phyloP scores from a whole-genome alignment of 371 early-diverging fungal species.

The Aphelidium insulamus region DNA sequence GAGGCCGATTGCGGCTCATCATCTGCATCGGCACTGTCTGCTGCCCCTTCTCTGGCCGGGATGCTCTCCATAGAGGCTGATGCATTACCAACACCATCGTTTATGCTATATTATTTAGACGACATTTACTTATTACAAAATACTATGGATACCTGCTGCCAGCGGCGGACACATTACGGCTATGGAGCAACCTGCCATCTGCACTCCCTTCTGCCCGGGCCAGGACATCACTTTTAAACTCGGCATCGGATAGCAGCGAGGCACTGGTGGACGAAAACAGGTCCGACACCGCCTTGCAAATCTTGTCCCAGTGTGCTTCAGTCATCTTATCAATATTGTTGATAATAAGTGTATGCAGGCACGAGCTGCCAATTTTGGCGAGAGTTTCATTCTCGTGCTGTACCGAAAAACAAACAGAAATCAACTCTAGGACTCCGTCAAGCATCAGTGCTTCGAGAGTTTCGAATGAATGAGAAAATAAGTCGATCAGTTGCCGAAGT shows the following conservation, averaged over 20 bases:
- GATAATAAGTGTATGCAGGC: conserved; percentile 68
- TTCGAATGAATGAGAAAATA: conserved; percentile 53
- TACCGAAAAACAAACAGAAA: conserved; percentile 58
- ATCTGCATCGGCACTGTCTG: conserved; percentile 3
- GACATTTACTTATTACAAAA: no score
- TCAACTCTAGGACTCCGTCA: conserved; percentile 48
- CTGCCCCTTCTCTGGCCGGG: conserved; percentile 1
- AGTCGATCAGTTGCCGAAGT: conserved; percentile 56
- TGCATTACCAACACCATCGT: no score
- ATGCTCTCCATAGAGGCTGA: neutral
- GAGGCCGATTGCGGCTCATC: conserved; percentile 1
- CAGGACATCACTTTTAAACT: conserved; percentile 4
- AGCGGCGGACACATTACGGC: no score
- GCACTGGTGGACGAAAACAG: conserved; percentile 65
- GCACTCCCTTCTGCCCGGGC: neutral
- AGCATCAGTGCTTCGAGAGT: conserved; percentile 36
- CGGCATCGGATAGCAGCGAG: conserved; percentile 38
- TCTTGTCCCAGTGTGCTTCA: conserved; percentile 35
- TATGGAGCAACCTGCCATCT: neutral
- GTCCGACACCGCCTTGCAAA: conserved; percentile 35
- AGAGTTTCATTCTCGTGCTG: conserved; percentile 78
- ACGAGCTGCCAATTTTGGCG: conserved; percentile 72
- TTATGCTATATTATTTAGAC: no score
- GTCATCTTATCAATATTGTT: conserved; percentile 45
- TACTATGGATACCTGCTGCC: no score